Evolutionary conservation across 1,284 basidiomycete species (phyloP), one percentile per base, ranked within the genome.

Genomic region (Malassezia globosa): DNA sequence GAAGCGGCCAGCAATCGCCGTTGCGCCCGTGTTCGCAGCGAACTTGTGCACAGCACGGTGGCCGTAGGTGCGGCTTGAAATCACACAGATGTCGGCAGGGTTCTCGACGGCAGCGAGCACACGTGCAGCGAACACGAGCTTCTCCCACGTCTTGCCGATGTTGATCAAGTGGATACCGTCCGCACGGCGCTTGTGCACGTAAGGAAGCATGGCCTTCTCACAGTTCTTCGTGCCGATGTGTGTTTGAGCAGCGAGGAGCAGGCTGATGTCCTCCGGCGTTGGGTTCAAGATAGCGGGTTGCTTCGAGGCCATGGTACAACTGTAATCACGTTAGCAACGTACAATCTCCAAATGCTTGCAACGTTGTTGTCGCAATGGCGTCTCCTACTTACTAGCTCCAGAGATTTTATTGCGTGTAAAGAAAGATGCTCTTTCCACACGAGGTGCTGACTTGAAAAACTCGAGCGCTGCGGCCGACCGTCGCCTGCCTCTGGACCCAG

Each of bases 81-180:
- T 95, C 73, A 94, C 92, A 76, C 85, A 88, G 72, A 97, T 82
- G 75, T 97, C 92, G 75, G 86, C 84, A 59, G 92, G 90, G 81
- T 96, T 96, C 77, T 96, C 90, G 66, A 96, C 83, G 46, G 72
- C 69, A 41, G 72, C 68, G 29, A 70, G 60, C 43, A 72, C 58
- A 55, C 69, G 64, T 37, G 69, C 69, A 41, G 69, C 71, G 46
- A 72, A 49, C 35, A 72, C 64, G 47, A 97, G 81, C 78, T 97
- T 97, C 78, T 96, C 89, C 92, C 90, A 96, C 64, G 92, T 97
- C 82, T 96, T 96, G 73, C 90, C 90, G 67, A 96, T 83, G 83
- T 97, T 95, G 72, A 96, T 77, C 71, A 97, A 78, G 78, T 96
- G 84, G 76, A 96, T 88, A 66, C 89, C 92, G 76, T 97, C 92